These are phyloP conservation scores for Pseudisothecium myosuroides DNA, from an alignment of 225 moss, liverwort and hornwort genomes.

Conservation along the genomic window DNA sequence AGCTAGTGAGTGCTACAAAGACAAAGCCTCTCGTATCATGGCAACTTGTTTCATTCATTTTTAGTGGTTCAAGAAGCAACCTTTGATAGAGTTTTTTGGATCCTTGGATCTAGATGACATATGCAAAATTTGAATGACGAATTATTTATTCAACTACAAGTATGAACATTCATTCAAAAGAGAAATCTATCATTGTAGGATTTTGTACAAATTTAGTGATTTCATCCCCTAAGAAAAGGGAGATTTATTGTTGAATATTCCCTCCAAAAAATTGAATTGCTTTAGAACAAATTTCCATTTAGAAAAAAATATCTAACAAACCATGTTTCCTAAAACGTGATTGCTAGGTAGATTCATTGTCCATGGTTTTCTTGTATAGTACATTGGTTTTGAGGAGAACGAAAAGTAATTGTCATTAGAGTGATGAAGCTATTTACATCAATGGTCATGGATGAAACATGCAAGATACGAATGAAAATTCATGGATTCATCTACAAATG, in stretches of 20 bases:
- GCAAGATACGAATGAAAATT: not conserved
- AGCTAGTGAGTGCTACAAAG: not conserved
- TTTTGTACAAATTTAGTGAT: not conserved
- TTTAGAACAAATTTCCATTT: not conserved
- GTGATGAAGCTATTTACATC: not conserved
- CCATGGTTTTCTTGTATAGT: not conserved
- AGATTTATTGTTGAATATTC: rapidly evolving
- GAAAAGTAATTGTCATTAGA: not conserved
- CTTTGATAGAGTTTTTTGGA: too few relatives aligned
- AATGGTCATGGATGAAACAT: not conserved
- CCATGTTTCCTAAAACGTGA: rapidly evolving
- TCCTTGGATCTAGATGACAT: not conserved
- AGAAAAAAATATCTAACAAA: not conserved
- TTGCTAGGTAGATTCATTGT: not conserved
- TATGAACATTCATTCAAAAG: not conserved
- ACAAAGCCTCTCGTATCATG: not conserved
- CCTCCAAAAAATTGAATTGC: not conserved
- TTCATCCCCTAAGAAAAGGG: not conserved
- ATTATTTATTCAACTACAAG: rapidly evolving
- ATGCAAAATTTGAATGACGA: not conserved
- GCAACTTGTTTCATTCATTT: not conserved
- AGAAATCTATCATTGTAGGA: rapidly evolving
- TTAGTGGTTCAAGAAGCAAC: rapidly evolving
- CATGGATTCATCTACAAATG: not conserved
- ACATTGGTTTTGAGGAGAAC: not conserved